phyloP scores from a whole-genome alignment of 768 basidiomycete species.

The Pleurotus ostreatus region DNA sequence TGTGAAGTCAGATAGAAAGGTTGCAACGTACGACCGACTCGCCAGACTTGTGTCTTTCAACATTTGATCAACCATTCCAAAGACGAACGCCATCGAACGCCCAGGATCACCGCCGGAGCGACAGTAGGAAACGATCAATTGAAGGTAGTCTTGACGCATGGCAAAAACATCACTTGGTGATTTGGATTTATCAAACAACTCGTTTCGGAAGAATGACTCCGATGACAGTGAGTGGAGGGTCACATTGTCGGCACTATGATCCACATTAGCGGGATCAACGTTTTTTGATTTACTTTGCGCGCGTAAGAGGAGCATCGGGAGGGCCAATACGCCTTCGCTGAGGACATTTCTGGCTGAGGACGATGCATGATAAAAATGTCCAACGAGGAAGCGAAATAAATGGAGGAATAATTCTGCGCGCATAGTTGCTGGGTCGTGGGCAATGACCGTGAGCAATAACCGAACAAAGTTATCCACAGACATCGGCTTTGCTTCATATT shows the following conservation, averaged over 20 bases:
- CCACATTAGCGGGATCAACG: conserved; percentile 27
- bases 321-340: conserved; percentile 64
- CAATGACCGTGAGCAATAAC: conserved; percentile 75
- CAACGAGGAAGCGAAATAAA: conserved; percentile 52
- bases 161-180: conserved; percentile 47
- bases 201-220: conserved; percentile 26
- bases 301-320: conserved; percentile 52
- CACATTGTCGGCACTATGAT: conserved; percentile 23
- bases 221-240: conserved; percentile 17
- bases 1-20: conserved; percentile 52
- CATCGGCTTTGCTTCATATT: conserved; percentile 55
- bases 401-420: conserved; percentile 70
- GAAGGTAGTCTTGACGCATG: conserved; percentile 67
- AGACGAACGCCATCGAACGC: not conserved
- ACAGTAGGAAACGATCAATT: conserved; percentile 45
- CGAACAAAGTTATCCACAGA: conserved; percentile 63
- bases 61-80: conserved; percentile 2
- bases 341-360: conserved; percentile 49
- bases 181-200: conserved; percentile 38
- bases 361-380: conserved; percentile 56
- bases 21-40: conserved; percentile 28
- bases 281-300: conserved; percentile 40
- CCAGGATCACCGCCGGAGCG: conserved; percentile 38
- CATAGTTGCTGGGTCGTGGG: conserved; percentile 61
- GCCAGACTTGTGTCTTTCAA: not conserved